A percentile compares a stretch with the other conserved stretches of the same genome.
phyloP scores from a whole-genome alignment of 495 filamentous ascomycete species.

The Tuber umbilicatum region DNA sequence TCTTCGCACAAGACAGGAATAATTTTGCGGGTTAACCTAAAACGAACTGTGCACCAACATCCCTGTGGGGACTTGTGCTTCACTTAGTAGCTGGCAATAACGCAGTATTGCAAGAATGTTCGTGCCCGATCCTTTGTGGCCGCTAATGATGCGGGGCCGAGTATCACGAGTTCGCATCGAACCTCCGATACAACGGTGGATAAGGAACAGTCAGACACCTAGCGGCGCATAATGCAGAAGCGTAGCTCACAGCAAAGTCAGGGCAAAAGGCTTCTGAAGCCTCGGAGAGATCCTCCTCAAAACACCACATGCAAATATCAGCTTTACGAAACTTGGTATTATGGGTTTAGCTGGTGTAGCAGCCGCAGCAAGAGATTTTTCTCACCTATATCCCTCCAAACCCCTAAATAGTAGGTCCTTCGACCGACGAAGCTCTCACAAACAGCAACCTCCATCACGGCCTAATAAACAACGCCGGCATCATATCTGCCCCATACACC shows the following conservation, averaged over 20 bases:
- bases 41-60: background rate
- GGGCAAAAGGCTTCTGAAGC: conserved; percentile 30
- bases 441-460: conserved; percentile 48
- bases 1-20: background rate
- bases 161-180: background rate
- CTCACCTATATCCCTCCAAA: conserved; percentile 11
- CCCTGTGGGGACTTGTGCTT: too few species aligned
- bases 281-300: conserved; percentile 18
- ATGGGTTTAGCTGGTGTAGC: conserved; percentile 22
- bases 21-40: background rate
- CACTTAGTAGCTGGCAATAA: conserved; percentile 51
- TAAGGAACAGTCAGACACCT: conserved; percentile 48
- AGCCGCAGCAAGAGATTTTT: conserved; percentile 14
- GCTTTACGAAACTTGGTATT: conserved; percentile 33
- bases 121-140: background rate
- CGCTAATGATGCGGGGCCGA: background rate
- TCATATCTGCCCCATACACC: conserved; percentile 52
- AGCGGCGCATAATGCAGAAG: conserved; percentile 47
- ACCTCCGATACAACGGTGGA: conserved; percentile 29
- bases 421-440: background rate
- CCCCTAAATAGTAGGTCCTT: background rate
- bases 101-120: conserved; percentile 47
- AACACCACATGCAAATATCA: conserved; percentile 26
- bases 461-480: conserved; percentile 64
- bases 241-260: conserved; percentile 52